Evolutionary conservation across 2,329 filamentous ascomycete genomes (phyloP).

Genomic region (Penicillium psychrosexuale): DNA sequence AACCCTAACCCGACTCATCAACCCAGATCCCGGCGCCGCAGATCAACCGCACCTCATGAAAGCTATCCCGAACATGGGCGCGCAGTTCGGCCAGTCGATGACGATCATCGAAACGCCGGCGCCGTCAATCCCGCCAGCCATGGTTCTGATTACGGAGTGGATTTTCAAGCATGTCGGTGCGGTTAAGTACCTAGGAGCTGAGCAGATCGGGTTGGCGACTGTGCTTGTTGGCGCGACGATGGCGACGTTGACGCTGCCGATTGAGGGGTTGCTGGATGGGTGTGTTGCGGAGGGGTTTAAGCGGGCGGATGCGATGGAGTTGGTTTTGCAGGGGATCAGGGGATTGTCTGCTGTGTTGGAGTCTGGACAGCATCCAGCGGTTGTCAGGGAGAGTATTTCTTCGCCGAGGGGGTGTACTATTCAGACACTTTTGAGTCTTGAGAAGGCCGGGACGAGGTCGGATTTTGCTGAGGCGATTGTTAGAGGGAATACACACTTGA

Average conservation of each 20-base stretch:
- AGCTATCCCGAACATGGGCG: conserved; percentile 48
- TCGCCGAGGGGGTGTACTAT: conserved; percentile 64
- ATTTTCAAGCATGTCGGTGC: conserved; percentile 54
- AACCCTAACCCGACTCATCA: conserved; percentile 14
- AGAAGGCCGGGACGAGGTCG: conserved; percentile 56
- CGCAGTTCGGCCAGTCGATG: conserved; percentile 45
- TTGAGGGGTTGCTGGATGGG: conserved; percentile 61
- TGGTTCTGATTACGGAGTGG: conserved; percentile 32
- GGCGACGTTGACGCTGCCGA: conserved; percentile 57
- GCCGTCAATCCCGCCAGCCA: conserved; percentile 41
- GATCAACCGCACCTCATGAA: conserved; percentile 33
- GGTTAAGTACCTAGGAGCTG: conserved; percentile 50
- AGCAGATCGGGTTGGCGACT: conserved; percentile 54
- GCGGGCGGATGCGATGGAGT: conserved; percentile 57
- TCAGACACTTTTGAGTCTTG: conserved; percentile 57
- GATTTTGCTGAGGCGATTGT: conserved; percentile 53
- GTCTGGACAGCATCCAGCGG: conserved; percentile 58
- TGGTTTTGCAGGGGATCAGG: conserved; percentile 60
- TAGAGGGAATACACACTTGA: conserved; percentile 29
- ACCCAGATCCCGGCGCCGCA: conserved; percentile 4
- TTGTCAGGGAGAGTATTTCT: conserved; percentile 59
- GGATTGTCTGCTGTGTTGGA: conserved; percentile 58
- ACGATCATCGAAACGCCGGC: conserved; percentile 51
- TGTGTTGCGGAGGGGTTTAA: conserved; percentile 62
- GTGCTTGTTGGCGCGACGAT: conserved; percentile 61